These are phyloP conservation scores for Setomelanomma holmii DNA, from an alignment of 2,329 filamentous ascomycete species.

Conservation along the genomic window DNA sequence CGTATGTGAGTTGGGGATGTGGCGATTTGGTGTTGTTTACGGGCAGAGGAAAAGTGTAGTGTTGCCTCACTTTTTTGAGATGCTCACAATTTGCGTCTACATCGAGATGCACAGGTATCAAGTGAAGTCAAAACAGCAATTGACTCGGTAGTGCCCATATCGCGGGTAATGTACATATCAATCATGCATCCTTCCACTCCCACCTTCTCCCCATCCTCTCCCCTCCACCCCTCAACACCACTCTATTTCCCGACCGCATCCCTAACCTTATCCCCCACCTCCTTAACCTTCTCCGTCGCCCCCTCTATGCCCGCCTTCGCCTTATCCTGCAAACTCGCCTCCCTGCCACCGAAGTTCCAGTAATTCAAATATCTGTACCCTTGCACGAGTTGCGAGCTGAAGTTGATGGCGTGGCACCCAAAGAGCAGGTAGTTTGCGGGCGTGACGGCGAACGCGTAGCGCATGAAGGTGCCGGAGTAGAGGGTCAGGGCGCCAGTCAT, in stretches of 20 bases:
- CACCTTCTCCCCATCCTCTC: not conserved
- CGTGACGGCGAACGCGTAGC: slow-evolving; percentile 68
- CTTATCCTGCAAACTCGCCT: slow-evolving; percentile 50
- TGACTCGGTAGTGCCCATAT: too few relatives aligned
- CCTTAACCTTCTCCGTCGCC: slow-evolving; percentile 9
- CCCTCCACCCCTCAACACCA: not conserved
- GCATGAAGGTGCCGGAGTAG: slow-evolving; percentile 71
- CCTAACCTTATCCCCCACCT: slow-evolving; percentile 8
- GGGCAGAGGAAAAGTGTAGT: too few relatives aligned
- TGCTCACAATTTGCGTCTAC: too few relatives aligned
- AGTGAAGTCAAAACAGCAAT: too few relatives aligned
- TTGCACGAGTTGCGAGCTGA: slow-evolving; percentile 66
- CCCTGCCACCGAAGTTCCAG: slow-evolving; percentile 60
- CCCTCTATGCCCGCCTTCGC: slow-evolving; percentile 24
- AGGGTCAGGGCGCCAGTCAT: slow-evolving; percentile 68
- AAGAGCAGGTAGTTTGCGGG: slow-evolving; percentile 73
- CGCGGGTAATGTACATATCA: not conserved
- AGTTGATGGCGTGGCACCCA: slow-evolving; percentile 71
- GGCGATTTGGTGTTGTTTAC: not conserved
- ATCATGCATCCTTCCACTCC: not conserved
- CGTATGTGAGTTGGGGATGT: not conserved
- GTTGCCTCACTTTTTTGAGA: too few relatives aligned
- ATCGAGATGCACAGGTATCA: too few relatives aligned
- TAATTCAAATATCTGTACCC: slow-evolving; percentile 68
- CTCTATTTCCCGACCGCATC: slow-evolving; percentile 17